Evolutionary conservation across 2,329 filamentous ascomycete species (phyloP), one percentile per base, ranked within the genome.

Genomic region (Xylaria sp.): DNA sequence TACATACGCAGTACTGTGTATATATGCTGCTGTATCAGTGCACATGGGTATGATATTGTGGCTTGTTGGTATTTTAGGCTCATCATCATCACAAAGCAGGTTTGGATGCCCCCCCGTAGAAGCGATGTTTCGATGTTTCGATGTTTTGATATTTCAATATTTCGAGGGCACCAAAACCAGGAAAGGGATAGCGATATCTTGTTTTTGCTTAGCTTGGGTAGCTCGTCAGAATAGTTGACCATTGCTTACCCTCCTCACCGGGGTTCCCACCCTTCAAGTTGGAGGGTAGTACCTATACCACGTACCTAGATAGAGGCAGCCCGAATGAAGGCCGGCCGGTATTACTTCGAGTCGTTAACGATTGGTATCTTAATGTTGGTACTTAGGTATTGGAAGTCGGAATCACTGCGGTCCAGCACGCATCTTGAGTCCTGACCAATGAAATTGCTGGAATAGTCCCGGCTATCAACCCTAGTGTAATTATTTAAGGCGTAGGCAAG

Each of bases 21-120:
- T 58, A 66, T 55, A 53, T 49, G 47, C 62, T 55, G 49, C 39
- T 56, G 51, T n/a, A n/a, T n/a, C n/a, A n/a, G n/a, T n/a, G n/a
- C n/a, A n/a, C 17, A 6, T 38, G 20, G 5, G n/a, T 29, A n/a
- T 13, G 2, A 17, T 29, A 25, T 25, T 22, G 44, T 56, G 10
- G 15, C 20, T 44, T 36, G 5, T 61, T 27, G n/a, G 31, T 27
- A 25, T 11, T 15, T 7, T 9, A 20, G 49, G 20, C n/a, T 22
- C 49, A 44, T 42, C 13, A 17, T 7, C 38, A n/a, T n/a, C n/a
- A n/a, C 29, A 3, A 13, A 42, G 10, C 27, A 6, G 33, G 7
- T 20, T 39, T 22, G 60, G 25, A n/a, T 5, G 10, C 22, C 42
- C 25, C 42, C n/a, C n/a, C n/a, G 22, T 17, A 29, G 20, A 29